A percentile compares a stretch with the other conserved stretches of the same genome.
Evolutionary conservation across 2,329 filamentous ascomycete species (phyloP).

Genomic region (Fusarium brevicatenulatum): DNA sequence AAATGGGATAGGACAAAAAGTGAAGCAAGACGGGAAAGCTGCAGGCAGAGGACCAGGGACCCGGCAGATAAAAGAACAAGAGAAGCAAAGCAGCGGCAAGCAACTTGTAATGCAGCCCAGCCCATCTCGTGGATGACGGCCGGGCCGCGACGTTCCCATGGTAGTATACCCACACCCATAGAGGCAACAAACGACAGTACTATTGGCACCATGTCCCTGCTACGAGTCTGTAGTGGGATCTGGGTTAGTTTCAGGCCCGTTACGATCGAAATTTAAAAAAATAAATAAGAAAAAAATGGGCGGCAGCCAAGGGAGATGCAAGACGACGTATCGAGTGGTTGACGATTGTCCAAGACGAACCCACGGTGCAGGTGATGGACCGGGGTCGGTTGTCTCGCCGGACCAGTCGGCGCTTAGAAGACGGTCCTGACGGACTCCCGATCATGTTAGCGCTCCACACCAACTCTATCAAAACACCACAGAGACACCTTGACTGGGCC

Average conservation of each 20-base stretch:
- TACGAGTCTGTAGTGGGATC: constrained; percentile 14
- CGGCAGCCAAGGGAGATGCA: constrained; percentile 35
- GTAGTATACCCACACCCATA: constrained; percentile 17
- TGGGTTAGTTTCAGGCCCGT: constrained; percentile 24
- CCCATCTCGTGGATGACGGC: constrained; percentile 30
- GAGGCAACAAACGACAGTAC: constrained; percentile 16
- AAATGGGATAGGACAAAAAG: constrained; percentile 38
- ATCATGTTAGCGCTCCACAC: constrained; percentile 44
- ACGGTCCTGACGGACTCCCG: constrained; percentile 19
- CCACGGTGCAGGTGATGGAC: constrained; percentile 48
- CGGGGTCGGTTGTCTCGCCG: constrained; percentile 42
- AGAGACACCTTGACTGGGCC: constrained; percentile 32
- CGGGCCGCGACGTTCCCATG: constrained; percentile 22
- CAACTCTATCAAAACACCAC: constrained; percentile 34
- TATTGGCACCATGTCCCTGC: constrained; percentile 15
- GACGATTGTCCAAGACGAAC: constrained; percentile 40
- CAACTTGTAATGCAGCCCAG: constrained; percentile 16
- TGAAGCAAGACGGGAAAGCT: constrained; percentile 36
- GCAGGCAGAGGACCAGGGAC: constrained; percentile 36
- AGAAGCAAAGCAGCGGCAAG: constrained; percentile 29
- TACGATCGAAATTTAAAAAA: constrained; percentile 16
- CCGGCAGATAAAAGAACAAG: constrained; percentile 39
- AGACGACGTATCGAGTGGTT: constrained; percentile 39
- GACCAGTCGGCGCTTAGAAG: constrained; percentile 52
- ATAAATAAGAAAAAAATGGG: constrained; percentile 23